phyloP scores from a whole-genome alignment of 768 basidiomycete genomes.

The Calocera cornea region DNA sequence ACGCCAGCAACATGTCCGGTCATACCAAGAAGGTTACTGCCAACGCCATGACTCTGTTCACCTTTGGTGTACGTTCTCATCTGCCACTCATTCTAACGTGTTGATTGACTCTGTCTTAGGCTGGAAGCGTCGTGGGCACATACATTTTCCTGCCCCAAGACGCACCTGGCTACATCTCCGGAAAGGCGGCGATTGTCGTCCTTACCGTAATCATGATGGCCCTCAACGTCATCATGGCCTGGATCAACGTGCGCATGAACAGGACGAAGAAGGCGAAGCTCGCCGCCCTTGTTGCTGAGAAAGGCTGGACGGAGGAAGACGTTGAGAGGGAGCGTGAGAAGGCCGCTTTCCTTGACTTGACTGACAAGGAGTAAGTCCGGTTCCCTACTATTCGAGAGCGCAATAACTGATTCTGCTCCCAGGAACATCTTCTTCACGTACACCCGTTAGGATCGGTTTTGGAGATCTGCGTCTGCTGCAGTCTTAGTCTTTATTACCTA shows the following conservation, averaged over 20 bases:
- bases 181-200: conserved; percentile 52
- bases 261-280: conserved; percentile 32
- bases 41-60: not conserved
- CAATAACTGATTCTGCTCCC: not conserved
- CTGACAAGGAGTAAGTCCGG: conserved; percentile 37
- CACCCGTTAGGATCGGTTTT: conserved; percentile 8
- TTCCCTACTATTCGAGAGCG: not conserved
- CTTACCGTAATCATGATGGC: conserved; percentile 40
- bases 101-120: conserved; percentile 14
- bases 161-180: conserved; percentile 51
- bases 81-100: not conserved
- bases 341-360: conserved; percentile 49
- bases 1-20: conserved; percentile 48
- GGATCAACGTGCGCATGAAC: conserved; percentile 44
- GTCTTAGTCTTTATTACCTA: not conserved
- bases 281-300: conserved; percentile 31
- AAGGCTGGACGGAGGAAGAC: conserved; percentile 47
- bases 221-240: conserved; percentile 38
- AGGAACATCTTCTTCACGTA: conserved; percentile 10
- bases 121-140: conserved; percentile 48
- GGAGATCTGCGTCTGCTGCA: not conserved
- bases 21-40: conserved; percentile 45
- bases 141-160: conserved; percentile 51
- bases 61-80: not conserved
- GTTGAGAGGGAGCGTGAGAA: conserved; percentile 46